Evolutionary conservation across 2,329 filamentous ascomycete species (phyloP).

Genomic region (Paecilomyces dactylethromorphus): DNA sequence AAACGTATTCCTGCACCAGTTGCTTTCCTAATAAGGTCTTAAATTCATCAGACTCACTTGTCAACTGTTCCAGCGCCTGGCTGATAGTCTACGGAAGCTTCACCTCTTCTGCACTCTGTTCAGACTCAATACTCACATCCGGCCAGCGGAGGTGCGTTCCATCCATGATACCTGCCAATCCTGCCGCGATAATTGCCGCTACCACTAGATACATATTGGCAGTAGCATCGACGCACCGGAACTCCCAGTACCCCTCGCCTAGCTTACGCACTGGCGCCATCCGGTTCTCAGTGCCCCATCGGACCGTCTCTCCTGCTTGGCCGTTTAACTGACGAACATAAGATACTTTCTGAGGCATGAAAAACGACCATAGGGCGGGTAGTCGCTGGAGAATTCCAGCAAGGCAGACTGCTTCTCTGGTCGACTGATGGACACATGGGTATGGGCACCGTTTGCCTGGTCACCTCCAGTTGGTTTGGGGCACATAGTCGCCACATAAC

Average conservation of each 20-base stretch:
- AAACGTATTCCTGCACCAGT: too few relatives aligned
- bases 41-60: too few relatives aligned
- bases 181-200: conserved; percentile 55
- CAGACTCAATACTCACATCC: neutral
- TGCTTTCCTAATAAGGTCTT: too few relatives aligned
- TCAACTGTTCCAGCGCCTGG: too few relatives aligned
- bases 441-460: conserved; percentile 25
- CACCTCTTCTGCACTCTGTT: too few relatives aligned
- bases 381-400: conserved; percentile 64
- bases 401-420: conserved; percentile 59
- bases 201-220: conserved; percentile 72
- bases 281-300: conserved; percentile 77
- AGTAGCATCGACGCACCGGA: conserved; percentile 70
- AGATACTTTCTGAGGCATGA: conserved; percentile 57
- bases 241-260: conserved; percentile 63
- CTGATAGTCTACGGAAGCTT: too few relatives aligned
- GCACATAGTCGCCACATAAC: neutral
- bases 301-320: conserved; percentile 67
- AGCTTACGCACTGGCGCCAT: conserved; percentile 68
- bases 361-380: conserved; percentile 61
- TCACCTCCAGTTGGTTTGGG: neutral
- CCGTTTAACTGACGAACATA: conserved; percentile 65
- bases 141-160: neutral
- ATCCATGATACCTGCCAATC: conserved; percentile 47
- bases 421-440: conserved; percentile 49